Evolutionary conservation across 306 rosid species (phyloP).

Genomic region (Corylus heterophylla): DNA sequence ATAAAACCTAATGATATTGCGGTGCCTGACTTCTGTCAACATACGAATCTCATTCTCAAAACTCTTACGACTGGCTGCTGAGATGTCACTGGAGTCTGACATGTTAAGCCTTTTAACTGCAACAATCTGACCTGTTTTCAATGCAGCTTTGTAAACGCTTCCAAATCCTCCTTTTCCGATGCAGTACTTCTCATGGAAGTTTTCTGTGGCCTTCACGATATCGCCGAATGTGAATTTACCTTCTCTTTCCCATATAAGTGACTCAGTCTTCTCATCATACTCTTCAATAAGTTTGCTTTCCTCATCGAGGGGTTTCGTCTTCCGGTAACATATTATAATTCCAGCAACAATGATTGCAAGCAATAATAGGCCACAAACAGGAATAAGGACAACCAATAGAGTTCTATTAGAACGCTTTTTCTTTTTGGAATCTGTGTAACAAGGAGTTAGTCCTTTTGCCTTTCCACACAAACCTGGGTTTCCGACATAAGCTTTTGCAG

Average conservation of each 20-base stretch:
- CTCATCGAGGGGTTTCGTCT: slow-evolving; percentile 21
- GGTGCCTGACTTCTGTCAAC: slow-evolving; percentile 62
- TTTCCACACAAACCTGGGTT: slow-evolving; percentile 61
- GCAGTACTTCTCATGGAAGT: slow-evolving; percentile 59
- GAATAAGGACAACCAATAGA: slow-evolving; percentile 48
- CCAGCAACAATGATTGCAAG: slow-evolving; percentile 19
- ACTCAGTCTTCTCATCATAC: not conserved
- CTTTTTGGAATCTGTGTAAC: slow-evolving; percentile 11
- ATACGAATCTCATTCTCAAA: slow-evolving; percentile 60
- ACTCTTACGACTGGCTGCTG: slow-evolving; percentile 40
- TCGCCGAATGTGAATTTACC: slow-evolving; percentile 45
- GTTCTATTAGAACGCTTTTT: slow-evolving; percentile 31
- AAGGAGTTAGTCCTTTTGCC: slow-evolving; percentile 33
- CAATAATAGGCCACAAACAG: slow-evolving; percentile 37
- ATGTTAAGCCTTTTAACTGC: slow-evolving; percentile 61
- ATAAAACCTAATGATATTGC: slow-evolving; percentile 63
- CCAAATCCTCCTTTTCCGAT: slow-evolving; percentile 79
- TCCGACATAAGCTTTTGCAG: slow-evolving; percentile 45
- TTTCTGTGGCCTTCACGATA: slow-evolving; percentile 50
- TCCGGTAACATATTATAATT: slow-evolving; percentile 6
- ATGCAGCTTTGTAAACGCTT: slow-evolving; percentile 55
- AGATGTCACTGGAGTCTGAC: slow-evolving; percentile 45
- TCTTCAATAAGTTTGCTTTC: slow-evolving; percentile 29
- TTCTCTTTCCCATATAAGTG: slow-evolving; percentile 39
- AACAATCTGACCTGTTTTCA: slow-evolving; percentile 45